Base-by-base conservation (phyloP, 2,329 filamentous ascomycete genomes). In the Microsporum audouinii region DNA sequence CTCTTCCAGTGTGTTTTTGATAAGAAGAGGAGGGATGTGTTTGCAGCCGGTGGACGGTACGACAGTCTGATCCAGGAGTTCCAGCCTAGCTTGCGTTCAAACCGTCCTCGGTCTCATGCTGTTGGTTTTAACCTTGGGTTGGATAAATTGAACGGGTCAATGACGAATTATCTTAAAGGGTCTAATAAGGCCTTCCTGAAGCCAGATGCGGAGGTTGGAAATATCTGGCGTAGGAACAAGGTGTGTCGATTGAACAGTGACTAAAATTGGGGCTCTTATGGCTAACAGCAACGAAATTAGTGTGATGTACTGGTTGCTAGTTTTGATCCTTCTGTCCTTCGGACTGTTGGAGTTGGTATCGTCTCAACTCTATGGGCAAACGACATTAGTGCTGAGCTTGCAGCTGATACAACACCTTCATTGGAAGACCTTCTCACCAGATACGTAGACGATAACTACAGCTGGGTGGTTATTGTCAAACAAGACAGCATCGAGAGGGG, bases 1-100 rank as follows among this genome's bases (percentile, higher is more conserved):
- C 78, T 97, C 49, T 97, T 99, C 71, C 89, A 95, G 63, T 96
- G 91, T 68, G 77, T 96, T 1, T 90, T 91, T 65, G 92, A 97
- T 71, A 95, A 90, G 71, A 83, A 87, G 63, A 86, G 83, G 63
- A 78, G 79, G 67, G 88, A 94, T 66, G 89, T 97, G 0, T 90
- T 97, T 69, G 94, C 92, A 4, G 94, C 91, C 36, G 94, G 95
- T 58, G 94, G 94, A 1, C 84, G 94, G 57, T 99, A 99, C 71
- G 95, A 99, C 71, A 84, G 85, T 56, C 77, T 99, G 23, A 92
- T 99, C 65, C 85, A 86, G 70, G 88, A 95, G 63, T 88, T 95
- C 69, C 83, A 86, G 6, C 88, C 88, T 3, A 87, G 85, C 65
- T 82, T 85, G 47, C 79, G 84, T 45, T 81, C 79, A 29, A 82